phyloP scores from a whole-genome alignment of 78 protist genomes.

The Cavenderia fasciculata region DNA sequence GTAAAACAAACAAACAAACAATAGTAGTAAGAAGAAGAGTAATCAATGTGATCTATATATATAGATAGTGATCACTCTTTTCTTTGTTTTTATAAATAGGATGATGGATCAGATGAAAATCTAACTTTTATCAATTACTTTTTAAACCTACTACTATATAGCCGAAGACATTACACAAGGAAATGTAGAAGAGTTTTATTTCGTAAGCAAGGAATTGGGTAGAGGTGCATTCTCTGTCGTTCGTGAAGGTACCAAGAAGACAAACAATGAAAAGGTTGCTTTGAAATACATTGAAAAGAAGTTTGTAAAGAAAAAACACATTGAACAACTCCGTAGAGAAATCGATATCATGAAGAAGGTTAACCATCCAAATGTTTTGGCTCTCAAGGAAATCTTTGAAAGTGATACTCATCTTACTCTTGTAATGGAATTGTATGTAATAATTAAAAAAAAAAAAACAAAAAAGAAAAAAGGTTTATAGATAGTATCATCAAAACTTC shows the following conservation, averaged over 20 bases:
- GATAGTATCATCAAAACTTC: not conserved
- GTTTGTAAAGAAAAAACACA: constrained; percentile 81
- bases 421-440: constrained; percentile 81
- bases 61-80: too few relatives aligned
- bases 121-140: too few relatives aligned
- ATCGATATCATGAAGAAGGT: constrained; percentile 86
- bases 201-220: constrained; percentile 77
- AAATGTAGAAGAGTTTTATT: constrained; percentile 72
- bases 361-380: constrained; percentile 77
- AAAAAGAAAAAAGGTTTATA: not conserved
- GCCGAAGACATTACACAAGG: constrained; percentile 73
- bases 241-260: constrained; percentile 74
- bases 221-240: constrained; percentile 86
- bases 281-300: constrained; percentile 82
- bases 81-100: too few relatives aligned
- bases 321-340: constrained; percentile 76
- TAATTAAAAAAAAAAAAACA: not conserved
- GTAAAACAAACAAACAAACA: too few relatives aligned
- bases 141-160: too few relatives aligned
- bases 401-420: constrained; percentile 60
- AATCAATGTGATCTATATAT: too few relatives aligned
- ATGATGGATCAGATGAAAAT: too few relatives aligned
- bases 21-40: too few relatives aligned
- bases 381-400: constrained; percentile 82
- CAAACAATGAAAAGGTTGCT: constrained; percentile 58